Base-by-base conservation (phyloP, 1,139 yeast genomes). In the Pichia sp. region DNA sequence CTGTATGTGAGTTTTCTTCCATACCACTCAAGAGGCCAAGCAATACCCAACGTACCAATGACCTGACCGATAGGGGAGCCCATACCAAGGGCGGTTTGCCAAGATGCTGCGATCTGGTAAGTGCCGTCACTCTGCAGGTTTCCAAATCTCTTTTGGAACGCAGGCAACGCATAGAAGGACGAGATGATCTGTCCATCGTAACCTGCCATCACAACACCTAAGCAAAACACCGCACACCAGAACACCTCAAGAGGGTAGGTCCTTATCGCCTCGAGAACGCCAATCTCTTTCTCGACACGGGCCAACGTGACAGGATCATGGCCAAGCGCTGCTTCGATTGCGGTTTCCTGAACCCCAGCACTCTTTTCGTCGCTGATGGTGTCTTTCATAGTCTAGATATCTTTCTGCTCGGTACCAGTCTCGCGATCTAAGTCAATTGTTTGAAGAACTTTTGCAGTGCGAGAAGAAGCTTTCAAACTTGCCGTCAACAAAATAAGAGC, bases 51-150 rank as follows among this genome's bases (percentile, higher is more conserved):
- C 5, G 48, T 34, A 31, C 48, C 48, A 31, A 45, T 45, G 29
- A 45, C 48, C 38, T 45, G 48, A 13, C 48, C 48, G 26, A 45
- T 38, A 8, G 48, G 48, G 10, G 48, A 45, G 11, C 48, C 48
- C 48, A 45, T 45, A 8, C 41, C 36, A 10, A 45, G 38, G 26
- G 41, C 48, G 8, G 48, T 45, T 31, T 45, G 48, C 48, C 48
- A 45, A 7, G 48, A 34, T 16, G 48, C 48, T 13, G 48, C 26
- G 32, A 45, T 45, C 19, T 23, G 15, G 38, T 45, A 45, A 5
- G 29, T 31, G 26, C 48, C 48, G 8, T 45, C 38, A 10, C 41
- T 34, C 36, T 45, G 41, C 38, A 38, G 40, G 23, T 19, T 13
- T n/a, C 48, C 48, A 15, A 32, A 45, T n/a, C 38, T 30, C n/a